A percentile compares a stretch with the other conserved stretches of the same genome.
phyloP scores from a whole-genome alignment of 2,329 filamentous ascomycete genomes.

The Cladosporium austrohemisphaericum region DNA sequence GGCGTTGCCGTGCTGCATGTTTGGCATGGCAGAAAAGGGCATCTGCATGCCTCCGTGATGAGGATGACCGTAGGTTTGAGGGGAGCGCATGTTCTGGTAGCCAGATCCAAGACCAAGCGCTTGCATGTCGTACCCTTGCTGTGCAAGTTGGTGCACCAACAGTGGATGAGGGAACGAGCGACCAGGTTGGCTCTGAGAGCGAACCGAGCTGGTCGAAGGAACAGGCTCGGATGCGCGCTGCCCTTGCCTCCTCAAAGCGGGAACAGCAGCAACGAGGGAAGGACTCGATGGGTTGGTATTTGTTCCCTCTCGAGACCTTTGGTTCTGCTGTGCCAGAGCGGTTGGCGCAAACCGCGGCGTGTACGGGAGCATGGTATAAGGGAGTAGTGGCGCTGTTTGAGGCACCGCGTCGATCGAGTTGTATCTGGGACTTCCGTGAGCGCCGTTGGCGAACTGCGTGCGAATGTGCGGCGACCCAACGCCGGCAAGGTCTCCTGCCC shows the following conservation, averaged over 20 bases:
- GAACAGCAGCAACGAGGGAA: constrained; percentile 42
- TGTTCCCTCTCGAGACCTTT: constrained; percentile 40
- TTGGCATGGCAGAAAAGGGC: constrained; percentile 20
- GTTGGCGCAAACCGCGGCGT: constrained; percentile 40
- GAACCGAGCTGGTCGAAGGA: constrained; percentile 37
- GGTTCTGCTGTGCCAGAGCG: constrained; percentile 35
- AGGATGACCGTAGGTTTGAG: constrained; percentile 25
- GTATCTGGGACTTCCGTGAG: constrained; percentile 24
- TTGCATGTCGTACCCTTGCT: constrained; percentile 38
- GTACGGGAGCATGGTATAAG: constrained; percentile 42
- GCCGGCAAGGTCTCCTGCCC: constrained; percentile 33
- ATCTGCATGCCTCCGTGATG: constrained; percentile 21
- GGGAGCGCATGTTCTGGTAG: constrained; percentile 31
- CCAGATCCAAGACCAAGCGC: constrained; percentile 24
- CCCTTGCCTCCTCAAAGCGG: constrained; percentile 39
- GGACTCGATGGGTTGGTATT: constrained; percentile 49
- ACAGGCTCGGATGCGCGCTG: constrained; percentile 45
- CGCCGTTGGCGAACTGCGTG: constrained; percentile 28
- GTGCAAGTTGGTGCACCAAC: constrained; percentile 34
- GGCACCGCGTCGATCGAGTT: constrained; percentile 30
- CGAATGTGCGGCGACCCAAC: constrained; percentile 40
- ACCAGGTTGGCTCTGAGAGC: constrained; percentile 50
- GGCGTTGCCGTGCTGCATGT: constrained; percentile 20
- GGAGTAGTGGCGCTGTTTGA: constrained; percentile 36
- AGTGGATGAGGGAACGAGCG: constrained; percentile 41